phyloP scores from a whole-genome alignment of 2,329 filamentous ascomycete genomes.

The Penicillium concentricum region DNA sequence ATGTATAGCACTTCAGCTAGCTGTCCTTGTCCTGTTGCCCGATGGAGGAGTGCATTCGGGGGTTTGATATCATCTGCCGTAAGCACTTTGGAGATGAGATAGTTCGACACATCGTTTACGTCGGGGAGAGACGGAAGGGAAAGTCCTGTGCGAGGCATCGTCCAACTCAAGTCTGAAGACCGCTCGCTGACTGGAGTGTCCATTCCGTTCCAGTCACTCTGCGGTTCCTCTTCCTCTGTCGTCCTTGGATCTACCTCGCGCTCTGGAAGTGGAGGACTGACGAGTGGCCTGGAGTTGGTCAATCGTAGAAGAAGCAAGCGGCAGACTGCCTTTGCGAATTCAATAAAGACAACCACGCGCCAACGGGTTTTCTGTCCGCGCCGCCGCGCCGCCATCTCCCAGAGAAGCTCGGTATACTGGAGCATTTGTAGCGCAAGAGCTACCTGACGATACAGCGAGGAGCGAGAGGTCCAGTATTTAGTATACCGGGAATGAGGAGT shows the following conservation, averaged over 20 bases:
- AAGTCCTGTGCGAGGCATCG: constrained; percentile 91
- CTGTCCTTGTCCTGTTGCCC: constrained; percentile 68
- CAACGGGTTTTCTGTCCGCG: constrained; percentile 76
- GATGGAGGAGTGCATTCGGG: constrained; percentile 80
- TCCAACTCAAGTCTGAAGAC: constrained; percentile 61
- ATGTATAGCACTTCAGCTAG: constrained; percentile 91
- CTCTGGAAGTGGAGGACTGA: constrained; percentile 82
- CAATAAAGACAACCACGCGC: constrained; percentile 81
- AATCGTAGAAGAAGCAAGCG: constrained; percentile 75
- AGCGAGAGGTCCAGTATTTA: constrained; percentile 61
- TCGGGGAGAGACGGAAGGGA: constrained; percentile 80
- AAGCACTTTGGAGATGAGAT: constrained; percentile 84
- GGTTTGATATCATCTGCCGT: constrained; percentile 97
- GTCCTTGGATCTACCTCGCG: constrained; percentile 71
- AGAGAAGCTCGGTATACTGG: constrained; percentile 91
- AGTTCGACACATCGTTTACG: constrained; percentile 77
- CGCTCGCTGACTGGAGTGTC: constrained; percentile 44
- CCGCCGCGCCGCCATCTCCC: constrained; percentile 94
- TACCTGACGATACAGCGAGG: constrained; percentile 72
- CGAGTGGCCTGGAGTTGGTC: constrained; percentile 77
- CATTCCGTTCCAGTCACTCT: constrained; percentile 48
- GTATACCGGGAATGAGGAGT: constrained; percentile 64
- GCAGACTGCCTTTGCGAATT: constrained; percentile 83
- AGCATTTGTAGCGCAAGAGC: constrained; percentile 84
- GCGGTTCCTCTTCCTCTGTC: constrained; percentile 46